Percentiles rank a stretch among this genome's conserved stretches.
Evolutionary conservation across 306 rosid species (phyloP).

Genomic region (Sicyos baderoa): DNA sequence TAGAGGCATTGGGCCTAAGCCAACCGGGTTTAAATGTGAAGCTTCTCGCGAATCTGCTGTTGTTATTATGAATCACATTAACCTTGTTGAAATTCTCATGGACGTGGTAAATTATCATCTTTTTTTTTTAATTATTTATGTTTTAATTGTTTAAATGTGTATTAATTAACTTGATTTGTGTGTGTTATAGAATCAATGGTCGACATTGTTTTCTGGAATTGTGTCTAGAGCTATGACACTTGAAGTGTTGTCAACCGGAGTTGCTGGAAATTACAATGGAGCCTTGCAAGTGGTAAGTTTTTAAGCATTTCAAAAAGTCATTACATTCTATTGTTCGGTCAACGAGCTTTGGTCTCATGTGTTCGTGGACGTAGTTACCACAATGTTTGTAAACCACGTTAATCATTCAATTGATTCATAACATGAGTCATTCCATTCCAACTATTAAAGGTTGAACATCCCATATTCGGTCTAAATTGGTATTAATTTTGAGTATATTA

Average conservation of each 20-base stretch:
- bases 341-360: too few species aligned
- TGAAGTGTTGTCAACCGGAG: conserved; percentile 87
- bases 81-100: conserved; percentile 92
- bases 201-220: conserved; percentile 74
- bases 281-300: conserved; percentile 99
- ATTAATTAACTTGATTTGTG: background rate
- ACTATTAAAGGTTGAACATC: too few species aligned
- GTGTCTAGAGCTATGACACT: conserved; percentile 90
- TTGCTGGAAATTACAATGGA: conserved; percentile 93
- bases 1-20: conserved; percentile 68
- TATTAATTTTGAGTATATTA: too few species aligned
- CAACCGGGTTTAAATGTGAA: conserved; percentile 58
- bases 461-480: too few species aligned
- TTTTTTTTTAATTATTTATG: background rate
- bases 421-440: too few species aligned
- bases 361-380: too few species aligned
- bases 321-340: too few species aligned
- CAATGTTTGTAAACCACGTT: too few species aligned
- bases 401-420: too few species aligned
- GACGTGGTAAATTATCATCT: conserved; percentile 62
- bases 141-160: fast-evolving
- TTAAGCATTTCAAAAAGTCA: too few species aligned
- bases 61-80: conserved; percentile 82
- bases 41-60: conserved; percentile 73
- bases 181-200: conserved; percentile 66